Evolutionary conservation across 2,329 filamentous ascomycete genomes (phyloP).

Genomic region (Xylaria sp.): DNA sequence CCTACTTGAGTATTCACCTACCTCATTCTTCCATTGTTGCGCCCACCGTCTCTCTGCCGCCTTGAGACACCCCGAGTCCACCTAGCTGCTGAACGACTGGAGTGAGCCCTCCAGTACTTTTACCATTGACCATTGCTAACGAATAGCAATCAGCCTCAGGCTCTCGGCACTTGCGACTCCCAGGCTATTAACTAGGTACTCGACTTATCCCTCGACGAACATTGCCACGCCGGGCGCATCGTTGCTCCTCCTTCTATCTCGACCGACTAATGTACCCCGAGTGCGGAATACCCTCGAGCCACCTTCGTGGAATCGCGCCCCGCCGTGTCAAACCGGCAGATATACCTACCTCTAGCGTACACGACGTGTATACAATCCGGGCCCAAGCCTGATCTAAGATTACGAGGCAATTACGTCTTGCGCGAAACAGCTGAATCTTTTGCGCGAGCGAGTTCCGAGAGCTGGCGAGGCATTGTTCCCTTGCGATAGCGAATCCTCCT

Average conservation of each 20-base stretch:
- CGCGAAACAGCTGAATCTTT: not conserved
- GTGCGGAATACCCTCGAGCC: not conserved
- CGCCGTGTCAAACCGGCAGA: not conserved
- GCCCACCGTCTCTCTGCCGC: not conserved
- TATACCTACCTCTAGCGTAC: not conserved
- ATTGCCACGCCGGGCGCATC: not conserved
- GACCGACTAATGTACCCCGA: not conserved
- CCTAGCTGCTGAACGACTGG: not conserved
- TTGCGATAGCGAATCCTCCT: not conserved
- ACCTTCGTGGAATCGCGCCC: not conserved
- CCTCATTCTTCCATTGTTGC: not conserved
- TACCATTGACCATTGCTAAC: not conserved
- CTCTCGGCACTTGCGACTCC: not conserved
- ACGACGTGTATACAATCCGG: not conserved
- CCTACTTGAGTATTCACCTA: not conserved
- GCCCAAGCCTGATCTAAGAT: not conserved
- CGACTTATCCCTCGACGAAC: slow-evolving; percentile 1
- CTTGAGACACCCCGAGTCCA: not conserved
- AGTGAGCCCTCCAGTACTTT: not conserved
- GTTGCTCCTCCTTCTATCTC: not conserved
- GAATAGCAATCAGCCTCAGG: not conserved
- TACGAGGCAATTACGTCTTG: not conserved
- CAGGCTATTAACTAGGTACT: not conserved
- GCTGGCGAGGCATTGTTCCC: not conserved
- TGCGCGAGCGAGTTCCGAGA: not conserved